These are phyloP conservation scores for Populus hybrid DNA, from an alignment of 441 rosid genomes.

Conservation along the genomic window DNA sequence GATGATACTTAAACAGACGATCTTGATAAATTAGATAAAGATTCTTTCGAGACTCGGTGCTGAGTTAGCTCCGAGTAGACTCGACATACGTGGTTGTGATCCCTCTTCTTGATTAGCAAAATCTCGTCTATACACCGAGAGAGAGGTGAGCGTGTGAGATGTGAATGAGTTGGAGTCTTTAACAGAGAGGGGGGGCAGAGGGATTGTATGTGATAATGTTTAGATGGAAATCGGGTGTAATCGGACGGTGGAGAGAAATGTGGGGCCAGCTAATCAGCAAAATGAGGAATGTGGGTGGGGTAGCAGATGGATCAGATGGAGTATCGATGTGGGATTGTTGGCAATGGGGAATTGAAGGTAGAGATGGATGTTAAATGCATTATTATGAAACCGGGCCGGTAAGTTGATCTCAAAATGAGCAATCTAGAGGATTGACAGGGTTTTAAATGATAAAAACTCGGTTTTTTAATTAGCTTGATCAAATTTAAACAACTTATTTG, in stretches of 20 bases:
- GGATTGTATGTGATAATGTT: background rate
- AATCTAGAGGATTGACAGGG: too few species aligned
- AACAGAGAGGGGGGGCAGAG: background rate
- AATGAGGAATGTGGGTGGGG: too few species aligned
- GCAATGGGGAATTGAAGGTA: background rate
- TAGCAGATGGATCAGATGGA: background rate
- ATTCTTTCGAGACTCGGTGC: slow-evolving; percentile 18
- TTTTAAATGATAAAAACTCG: too few species aligned
- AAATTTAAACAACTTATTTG: too few species aligned
- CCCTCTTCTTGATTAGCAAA: slow-evolving; percentile 15
- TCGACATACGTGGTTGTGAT: slow-evolving; percentile 11
- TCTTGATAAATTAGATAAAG: slow-evolving; percentile 17
- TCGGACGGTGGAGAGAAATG: background rate
- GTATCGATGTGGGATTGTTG: background rate
- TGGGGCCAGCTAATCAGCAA: background rate
- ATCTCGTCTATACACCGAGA: slow-evolving; percentile 2
- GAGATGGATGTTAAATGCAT: too few species aligned
- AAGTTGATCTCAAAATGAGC: too few species aligned
- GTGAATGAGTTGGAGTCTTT: background rate
- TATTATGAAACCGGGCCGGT: too few species aligned
- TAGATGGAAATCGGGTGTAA: background rate
- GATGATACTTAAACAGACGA: slow-evolving; percentile 4
- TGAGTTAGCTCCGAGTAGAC: slow-evolving; percentile 29
- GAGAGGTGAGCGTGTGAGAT: slow-evolving; percentile 1
- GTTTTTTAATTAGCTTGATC: too few species aligned